Evolutionary conservation across 2,329 filamentous ascomycete genomes (phyloP).

Genomic region (Phialophora verrucosa): DNA sequence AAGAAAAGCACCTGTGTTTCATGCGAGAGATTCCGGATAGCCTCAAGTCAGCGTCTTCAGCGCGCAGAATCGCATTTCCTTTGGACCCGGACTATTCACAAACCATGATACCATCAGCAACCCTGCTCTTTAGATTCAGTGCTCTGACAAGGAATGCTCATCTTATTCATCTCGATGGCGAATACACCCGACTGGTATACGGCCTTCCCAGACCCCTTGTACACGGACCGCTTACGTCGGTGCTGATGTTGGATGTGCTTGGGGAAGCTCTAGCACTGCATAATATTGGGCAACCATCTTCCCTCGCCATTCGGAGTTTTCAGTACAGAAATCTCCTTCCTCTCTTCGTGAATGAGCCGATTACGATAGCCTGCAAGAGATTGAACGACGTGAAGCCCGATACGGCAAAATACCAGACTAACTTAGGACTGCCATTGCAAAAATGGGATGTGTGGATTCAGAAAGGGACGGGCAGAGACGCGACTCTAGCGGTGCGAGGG

Average conservation of each 20-base stretch:
- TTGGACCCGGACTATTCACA: constrained; percentile 61
- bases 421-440: constrained; percentile 67
- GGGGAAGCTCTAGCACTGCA: constrained; percentile 19
- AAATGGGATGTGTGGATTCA: constrained; percentile 61
- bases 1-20: constrained; percentile 68
- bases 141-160: constrained; percentile 93
- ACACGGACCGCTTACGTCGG: constrained; percentile 82
- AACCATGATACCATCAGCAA: constrained; percentile 67
- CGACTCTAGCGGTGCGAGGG: constrained; percentile 32
- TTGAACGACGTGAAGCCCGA: constrained; percentile 5
- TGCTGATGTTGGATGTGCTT: constrained; percentile 74
- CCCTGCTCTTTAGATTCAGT: constrained; percentile 86
- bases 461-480: constrained; percentile 30
- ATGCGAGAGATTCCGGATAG: constrained; percentile 55
- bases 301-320: constrained; percentile 59
- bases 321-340: constrained; percentile 83
- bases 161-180: constrained; percentile 80
- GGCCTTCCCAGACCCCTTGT: constrained; percentile 77
- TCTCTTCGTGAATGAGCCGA: constrained; percentile 73
- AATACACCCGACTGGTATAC: constrained; percentile 73
- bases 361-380: constrained; percentile 71
- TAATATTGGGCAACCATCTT: background rate
- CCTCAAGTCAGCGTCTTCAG: constrained; percentile 22
- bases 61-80: constrained; percentile 41
- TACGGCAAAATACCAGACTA: constrained; percentile 58